phyloP scores from a whole-genome alignment of 2,329 filamentous ascomycete genomes.

The Aspergillus flavus region DNA sequence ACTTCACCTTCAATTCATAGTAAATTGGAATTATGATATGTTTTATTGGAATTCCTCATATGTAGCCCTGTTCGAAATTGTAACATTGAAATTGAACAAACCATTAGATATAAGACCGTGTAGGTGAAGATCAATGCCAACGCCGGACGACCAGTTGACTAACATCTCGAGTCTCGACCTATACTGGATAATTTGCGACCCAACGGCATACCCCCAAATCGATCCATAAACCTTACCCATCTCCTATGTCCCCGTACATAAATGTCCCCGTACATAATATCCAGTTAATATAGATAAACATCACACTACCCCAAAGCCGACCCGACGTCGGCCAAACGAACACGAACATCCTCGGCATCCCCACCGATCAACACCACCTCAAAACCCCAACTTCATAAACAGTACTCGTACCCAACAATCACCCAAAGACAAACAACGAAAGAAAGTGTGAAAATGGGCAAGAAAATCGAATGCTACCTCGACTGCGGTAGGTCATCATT shows the following conservation, averaged over 20 bases:
- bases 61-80: no score
- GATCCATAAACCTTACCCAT: no score
- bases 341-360: constrained; percentile 7
- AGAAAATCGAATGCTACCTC: constrained; percentile 67
- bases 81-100: no score
- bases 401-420: background rate
- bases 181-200: no score
- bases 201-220: no score
- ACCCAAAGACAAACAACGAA: background rate
- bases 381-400: background rate
- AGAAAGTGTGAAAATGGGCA: constrained; percentile 51
- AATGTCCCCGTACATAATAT: background rate
- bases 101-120: no score
- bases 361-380: background rate
- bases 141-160: no score
- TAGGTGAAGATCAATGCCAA: no score
- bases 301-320: background rate
- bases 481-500: constrained; percentile 61
- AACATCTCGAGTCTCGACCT: no score
- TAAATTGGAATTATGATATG: no score
- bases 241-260: background rate
- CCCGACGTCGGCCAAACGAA: constrained; percentile 3
- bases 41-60: no score
- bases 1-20: no score
- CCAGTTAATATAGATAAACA: background rate